Percentiles rank a stretch among this genome's conserved stretches.
These are phyloP conservation scores for Solanum hybrid DNA, from an alignment of 305 asterid genomes.

Conservation along the genomic window DNA sequence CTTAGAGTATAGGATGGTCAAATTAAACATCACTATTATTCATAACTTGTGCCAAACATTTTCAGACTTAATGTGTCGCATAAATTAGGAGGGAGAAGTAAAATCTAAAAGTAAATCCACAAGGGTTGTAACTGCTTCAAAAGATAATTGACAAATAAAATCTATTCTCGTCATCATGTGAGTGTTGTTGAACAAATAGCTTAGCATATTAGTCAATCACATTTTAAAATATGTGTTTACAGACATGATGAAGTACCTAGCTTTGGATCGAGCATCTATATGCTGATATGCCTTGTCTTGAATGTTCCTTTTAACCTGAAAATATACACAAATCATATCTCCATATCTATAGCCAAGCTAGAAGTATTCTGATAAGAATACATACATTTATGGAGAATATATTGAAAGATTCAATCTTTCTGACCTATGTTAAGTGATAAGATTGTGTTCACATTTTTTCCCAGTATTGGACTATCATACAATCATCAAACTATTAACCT, in stretches of 20 bases:
- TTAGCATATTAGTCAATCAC: background rate
- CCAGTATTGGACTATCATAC: background rate
- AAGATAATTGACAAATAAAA: background rate
- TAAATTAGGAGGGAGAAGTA: background rate
- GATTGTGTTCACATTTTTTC: background rate
- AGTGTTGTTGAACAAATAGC: background rate
- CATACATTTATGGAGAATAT: background rate
- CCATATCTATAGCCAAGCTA: background rate
- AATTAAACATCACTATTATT: background rate
- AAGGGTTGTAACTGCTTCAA: background rate
- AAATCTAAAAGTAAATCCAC: background rate
- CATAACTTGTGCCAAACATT: background rate
- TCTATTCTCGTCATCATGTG: background rate
- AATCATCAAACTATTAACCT: background rate
- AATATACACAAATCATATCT: conserved; percentile 7
- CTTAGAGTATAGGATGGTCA: background rate
- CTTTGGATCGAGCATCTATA: conserved; percentile 86
- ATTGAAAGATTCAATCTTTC: background rate
- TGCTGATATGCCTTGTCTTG: conserved; percentile 77
- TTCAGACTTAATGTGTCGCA: background rate
- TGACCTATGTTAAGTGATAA: background rate
- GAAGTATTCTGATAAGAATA: background rate
- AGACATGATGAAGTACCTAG: conserved; percentile 42
- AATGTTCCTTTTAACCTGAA: conserved; percentile 66
- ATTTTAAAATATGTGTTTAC: background rate